Conservation (phyloP, 768 basidiomycete species). For the Leccinum rimulosum region DNA sequence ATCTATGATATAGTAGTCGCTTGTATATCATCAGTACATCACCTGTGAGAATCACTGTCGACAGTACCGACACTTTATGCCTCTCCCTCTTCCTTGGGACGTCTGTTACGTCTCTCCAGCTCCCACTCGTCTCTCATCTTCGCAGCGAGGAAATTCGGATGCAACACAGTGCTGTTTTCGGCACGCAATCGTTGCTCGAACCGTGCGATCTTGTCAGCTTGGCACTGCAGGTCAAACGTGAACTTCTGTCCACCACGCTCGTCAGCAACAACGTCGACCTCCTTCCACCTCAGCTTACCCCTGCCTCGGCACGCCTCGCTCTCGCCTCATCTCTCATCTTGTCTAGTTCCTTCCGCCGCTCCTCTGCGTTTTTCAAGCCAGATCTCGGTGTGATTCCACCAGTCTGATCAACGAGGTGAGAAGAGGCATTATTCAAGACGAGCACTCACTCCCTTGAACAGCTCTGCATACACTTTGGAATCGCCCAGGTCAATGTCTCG, state of each 20-base stretch:
- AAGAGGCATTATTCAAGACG: background rate
- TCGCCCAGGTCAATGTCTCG: slow-evolving; percentile 66
- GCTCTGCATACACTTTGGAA: slow-evolving; percentile 55
- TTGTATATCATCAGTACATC: slow-evolving; percentile 21
- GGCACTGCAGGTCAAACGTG: slow-evolving; percentile 56
- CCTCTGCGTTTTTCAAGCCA: slow-evolving; percentile 57
- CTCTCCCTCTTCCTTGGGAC: slow-evolving; percentile 31
- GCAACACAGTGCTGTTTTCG: slow-evolving; percentile 54
- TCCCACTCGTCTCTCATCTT: slow-evolving; percentile 57
- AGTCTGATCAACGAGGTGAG: slow-evolving; percentile 28
- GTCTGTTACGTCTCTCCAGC: slow-evolving; percentile 33
- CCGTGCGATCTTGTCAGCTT: slow-evolving; percentile 56
- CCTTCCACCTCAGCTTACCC: slow-evolving; percentile 37
- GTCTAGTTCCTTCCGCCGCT: slow-evolving; percentile 63
- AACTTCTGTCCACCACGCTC: slow-evolving; percentile 35
- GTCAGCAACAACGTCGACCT: slow-evolving; percentile 8
- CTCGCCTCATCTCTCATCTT: slow-evolving; percentile 69
- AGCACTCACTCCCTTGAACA: slow-evolving; percentile 55
- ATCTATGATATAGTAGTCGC: slow-evolving; percentile 5
- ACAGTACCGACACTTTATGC: slow-evolving; percentile 30
- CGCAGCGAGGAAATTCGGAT: slow-evolving; percentile 58
- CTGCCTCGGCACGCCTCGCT: slow-evolving; percentile 52
- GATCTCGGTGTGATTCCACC: slow-evolving; percentile 44
- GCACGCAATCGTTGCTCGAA: slow-evolving; percentile 58
- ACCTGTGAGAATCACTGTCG: background rate